These are phyloP conservation scores for Rhodotorula babjevae DNA, from an alignment of 768 basidiomycete genomes.

Conservation along the genomic window DNA sequence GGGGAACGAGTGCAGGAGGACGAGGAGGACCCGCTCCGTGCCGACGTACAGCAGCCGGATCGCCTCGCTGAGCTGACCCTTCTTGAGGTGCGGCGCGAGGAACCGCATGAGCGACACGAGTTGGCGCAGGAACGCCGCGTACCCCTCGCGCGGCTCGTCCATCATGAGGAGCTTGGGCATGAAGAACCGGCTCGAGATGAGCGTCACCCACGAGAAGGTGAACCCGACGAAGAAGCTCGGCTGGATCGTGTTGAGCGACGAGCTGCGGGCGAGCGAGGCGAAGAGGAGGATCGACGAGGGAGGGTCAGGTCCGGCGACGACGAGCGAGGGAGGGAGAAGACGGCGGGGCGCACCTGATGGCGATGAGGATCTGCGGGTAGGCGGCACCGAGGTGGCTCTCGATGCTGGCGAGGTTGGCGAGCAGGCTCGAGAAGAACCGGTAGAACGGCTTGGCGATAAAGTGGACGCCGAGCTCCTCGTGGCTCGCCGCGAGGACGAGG, in stretches of 20 bases:
- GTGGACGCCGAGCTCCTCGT: slow-evolving; percentile 82
- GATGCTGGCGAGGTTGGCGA: slow-evolving; percentile 83
- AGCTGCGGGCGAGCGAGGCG: slow-evolving; percentile 53
- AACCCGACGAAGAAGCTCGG: slow-evolving; percentile 96
- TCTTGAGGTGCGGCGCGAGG: slow-evolving; percentile 80
- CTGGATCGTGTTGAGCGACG: slow-evolving; percentile 90
- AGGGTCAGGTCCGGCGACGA: no score
- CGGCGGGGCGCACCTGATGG: slow-evolving; percentile 63
- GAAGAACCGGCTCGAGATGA: slow-evolving; percentile 92
- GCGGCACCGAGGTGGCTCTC: slow-evolving; percentile 79
- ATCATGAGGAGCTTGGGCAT: slow-evolving; percentile 90
- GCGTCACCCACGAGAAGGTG: slow-evolving; percentile 94
- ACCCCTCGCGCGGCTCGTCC: slow-evolving; percentile 70
- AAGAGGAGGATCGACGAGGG: not conserved
- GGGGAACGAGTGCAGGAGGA: slow-evolving; percentile 96
- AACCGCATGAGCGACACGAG: slow-evolving; percentile 93
- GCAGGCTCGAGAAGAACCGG: slow-evolving; percentile 92
- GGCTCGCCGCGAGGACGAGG: slow-evolving; percentile 85
- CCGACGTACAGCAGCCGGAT: slow-evolving; percentile 86
- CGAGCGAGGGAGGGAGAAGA: no score
- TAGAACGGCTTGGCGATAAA: slow-evolving; percentile 99
- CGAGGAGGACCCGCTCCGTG: slow-evolving; percentile 79
- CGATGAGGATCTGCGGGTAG: slow-evolving; percentile 80
- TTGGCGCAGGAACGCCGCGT: slow-evolving; percentile 93
- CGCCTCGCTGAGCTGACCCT: slow-evolving; percentile 65